Evolutionary conservation across 371 early-diverging fungal genomes (phyloP), one percentile per base, ranked within the genome.

Genomic region (Apophysomyces sp.): DNA sequence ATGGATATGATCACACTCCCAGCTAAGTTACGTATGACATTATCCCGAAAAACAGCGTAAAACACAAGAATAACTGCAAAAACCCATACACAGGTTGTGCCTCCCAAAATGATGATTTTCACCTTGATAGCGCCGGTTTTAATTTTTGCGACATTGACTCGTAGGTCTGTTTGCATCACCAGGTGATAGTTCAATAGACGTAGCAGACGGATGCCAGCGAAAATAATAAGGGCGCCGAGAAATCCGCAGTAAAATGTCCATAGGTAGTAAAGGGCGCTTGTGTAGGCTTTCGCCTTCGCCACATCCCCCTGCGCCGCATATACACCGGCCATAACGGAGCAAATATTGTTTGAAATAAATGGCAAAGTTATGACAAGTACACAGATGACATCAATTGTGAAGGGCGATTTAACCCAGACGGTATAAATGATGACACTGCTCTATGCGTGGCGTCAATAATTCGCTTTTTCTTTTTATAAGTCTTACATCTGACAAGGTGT

Each of bases 401-500:
- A 13, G 5, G 63, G 62, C 16, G 64, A 62, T 37, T 55, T 58
- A 27, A 71, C 55, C 69, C 70, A 72, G 1, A 37, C 55, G 13
- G 52, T 58, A 21, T 63, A 51, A 24, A 72, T 65, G 5, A 61
- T 36, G 34, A 60, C 65, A 52, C 59, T 70, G 54, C 67, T 78
- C 78, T 78, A 55, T 21, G 15, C 26, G 28, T n/a, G 29, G 24
- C 11, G 8, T 34, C 8, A 34, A 34, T 34, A n/a, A n/a, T 13
- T 13, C 8, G 2, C 34, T 34, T 34, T 2, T 59, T 27, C 21
- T 15, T n/a, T 39, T 29, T 27, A 4, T 21, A 8, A 32, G n/a
- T 3, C 65, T 52, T 72, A 75, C 78, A 62, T 69, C 66, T 15
- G 69, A 70, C 4, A 78, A 62, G 1, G 73, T 78, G 27, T 70